Conservation (phyloP, 306 rosid species). For the Fagus crenata region DNA sequence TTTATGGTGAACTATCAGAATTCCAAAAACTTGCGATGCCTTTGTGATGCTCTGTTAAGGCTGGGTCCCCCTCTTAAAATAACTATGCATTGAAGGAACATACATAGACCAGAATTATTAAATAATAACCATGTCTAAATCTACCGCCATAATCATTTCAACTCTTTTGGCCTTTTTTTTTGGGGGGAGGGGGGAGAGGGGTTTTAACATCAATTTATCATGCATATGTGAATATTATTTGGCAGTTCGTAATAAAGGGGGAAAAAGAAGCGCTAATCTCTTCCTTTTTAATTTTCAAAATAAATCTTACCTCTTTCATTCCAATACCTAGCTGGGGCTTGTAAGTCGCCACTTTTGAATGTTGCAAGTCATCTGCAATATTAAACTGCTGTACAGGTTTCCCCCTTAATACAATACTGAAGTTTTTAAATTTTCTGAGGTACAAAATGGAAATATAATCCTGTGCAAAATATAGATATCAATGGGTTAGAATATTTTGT, state of each 20-base stretch:
- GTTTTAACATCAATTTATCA: neutral
- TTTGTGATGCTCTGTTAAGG: no score
- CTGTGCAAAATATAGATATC: slow-evolving; percentile 40
- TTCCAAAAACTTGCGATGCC: no score
- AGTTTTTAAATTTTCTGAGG: slow-evolving; percentile 71
- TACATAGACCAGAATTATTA: no score
- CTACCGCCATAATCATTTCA: neutral
- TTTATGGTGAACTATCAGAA: no score
- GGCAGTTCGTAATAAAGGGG: neutral
- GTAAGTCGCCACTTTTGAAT: slow-evolving; percentile 52
- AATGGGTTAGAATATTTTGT: slow-evolving; percentile 20
- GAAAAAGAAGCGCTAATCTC: slow-evolving; percentile 12
- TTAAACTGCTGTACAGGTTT: slow-evolving; percentile 61
- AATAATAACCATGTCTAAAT: neutral
- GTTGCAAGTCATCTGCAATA: slow-evolving; percentile 63
- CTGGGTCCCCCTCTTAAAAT: no score
- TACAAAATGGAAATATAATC: slow-evolving; percentile 83
- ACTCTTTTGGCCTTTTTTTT: neutral
- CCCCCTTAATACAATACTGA: slow-evolving; percentile 80
- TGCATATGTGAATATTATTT: neutral
- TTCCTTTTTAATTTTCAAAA: neutral
- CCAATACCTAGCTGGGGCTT: slow-evolving; percentile 54
- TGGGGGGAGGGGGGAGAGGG: neutral
- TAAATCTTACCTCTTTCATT: slow-evolving; percentile 56
- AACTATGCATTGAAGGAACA: no score